Evolutionary conservation across 805 yeast genomes (phyloP).

Genomic region (Starmera amethionina): DNA sequence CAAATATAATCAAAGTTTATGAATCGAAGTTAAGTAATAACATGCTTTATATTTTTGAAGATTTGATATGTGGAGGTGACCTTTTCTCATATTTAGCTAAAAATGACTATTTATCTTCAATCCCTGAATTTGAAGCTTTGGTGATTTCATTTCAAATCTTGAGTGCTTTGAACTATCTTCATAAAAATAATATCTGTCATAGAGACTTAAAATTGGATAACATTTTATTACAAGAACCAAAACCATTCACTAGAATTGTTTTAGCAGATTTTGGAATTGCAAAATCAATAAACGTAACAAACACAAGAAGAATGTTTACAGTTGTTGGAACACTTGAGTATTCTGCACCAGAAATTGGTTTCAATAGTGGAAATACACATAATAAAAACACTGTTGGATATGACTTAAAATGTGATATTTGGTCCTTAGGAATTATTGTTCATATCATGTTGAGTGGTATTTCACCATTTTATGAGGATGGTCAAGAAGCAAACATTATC

Average conservation of each 20-base stretch:
- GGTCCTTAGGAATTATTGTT: slow-evolving; percentile 58
- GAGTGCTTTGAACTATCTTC: slow-evolving; percentile 46
- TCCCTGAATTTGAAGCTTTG: slow-evolving; percentile 46
- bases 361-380: slow-evolving; percentile 23
- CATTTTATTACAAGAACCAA: slow-evolving; percentile 43
- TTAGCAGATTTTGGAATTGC: slow-evolving; percentile 66
- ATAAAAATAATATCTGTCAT: slow-evolving; percentile 45
- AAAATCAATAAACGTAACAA: slow-evolving; percentile 20
- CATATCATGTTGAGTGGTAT: slow-evolving; percentile 54
- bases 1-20: slow-evolving; percentile 38
- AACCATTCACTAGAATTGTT: slow-evolving; percentile 41
- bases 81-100: slow-evolving; percentile 42
- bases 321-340: slow-evolving; percentile 61
- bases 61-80: slow-evolving; percentile 48
- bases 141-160: slow-evolving; percentile 47
- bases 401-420: slow-evolving; percentile 49
- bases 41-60: slow-evolving; percentile 36
- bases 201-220: slow-evolving; percentile 63
- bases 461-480: slow-evolving; percentile 50
- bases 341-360: slow-evolving; percentile 62
- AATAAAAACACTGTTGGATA: slow-evolving; percentile 29
- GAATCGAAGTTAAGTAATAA: slow-evolving; percentile 21
- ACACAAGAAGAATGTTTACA: slow-evolving; percentile 32
- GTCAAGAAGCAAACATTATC: slow-evolving; percentile 31
- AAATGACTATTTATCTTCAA: slow-evolving; percentile 27